A percentile compares a stretch with the other conserved stretches of the same genome.
These are phyloP conservation scores for Lentinula detonsa DNA, from an alignment of 768 basidiomycete species.

Conservation along the genomic window DNA sequence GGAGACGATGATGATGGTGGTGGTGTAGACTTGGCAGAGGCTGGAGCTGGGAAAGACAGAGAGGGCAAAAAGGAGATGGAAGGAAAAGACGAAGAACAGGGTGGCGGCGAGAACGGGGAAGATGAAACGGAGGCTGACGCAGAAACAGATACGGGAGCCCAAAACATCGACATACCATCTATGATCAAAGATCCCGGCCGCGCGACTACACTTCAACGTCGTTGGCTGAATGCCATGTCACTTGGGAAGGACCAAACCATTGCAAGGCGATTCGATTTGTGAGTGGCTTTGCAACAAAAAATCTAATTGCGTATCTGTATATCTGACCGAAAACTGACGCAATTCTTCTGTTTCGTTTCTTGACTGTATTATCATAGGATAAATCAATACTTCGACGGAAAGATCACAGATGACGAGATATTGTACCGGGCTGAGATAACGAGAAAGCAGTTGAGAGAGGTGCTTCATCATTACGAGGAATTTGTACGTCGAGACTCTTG, in stretches of 20 bases:
- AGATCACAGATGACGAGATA: conserved; percentile 88
- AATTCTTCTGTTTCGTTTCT: not conserved
- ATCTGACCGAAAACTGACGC: not conserved
- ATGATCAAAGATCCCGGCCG: conserved; percentile 81
- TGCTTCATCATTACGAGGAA: conserved; percentile 83
- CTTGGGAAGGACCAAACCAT: conserved; percentile 70
- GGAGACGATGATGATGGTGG: conserved; percentile 15
- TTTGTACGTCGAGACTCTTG: conserved; percentile 42
- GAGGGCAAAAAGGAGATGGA: conserved; percentile 21
- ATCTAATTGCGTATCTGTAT: too few relatives aligned
- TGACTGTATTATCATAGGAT: conserved; percentile 35
- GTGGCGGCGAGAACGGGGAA: conserved; percentile 19
- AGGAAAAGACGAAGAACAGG: conserved; percentile 37
- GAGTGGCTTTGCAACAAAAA: conserved; percentile 17
- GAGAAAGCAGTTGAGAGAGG: conserved; percentile 75
- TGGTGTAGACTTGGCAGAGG: too few relatives aligned
- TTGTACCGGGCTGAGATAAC: conserved; percentile 83
- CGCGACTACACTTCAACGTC: conserved; percentile 71
- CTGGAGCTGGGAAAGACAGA: conserved; percentile 13
- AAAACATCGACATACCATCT: conserved; percentile 31
- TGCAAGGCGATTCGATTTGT: conserved; percentile 76
- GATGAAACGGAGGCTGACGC: conserved; percentile 38
- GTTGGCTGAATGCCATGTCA: conserved; percentile 90
- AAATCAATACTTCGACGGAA: conserved; percentile 91
- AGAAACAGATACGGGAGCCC: conserved; percentile 18